Percentiles rank a stretch among this genome's conserved stretches.
Conservation (phyloP, 768 basidiomycete species). For the Suillus cothurnatus region DNA sequence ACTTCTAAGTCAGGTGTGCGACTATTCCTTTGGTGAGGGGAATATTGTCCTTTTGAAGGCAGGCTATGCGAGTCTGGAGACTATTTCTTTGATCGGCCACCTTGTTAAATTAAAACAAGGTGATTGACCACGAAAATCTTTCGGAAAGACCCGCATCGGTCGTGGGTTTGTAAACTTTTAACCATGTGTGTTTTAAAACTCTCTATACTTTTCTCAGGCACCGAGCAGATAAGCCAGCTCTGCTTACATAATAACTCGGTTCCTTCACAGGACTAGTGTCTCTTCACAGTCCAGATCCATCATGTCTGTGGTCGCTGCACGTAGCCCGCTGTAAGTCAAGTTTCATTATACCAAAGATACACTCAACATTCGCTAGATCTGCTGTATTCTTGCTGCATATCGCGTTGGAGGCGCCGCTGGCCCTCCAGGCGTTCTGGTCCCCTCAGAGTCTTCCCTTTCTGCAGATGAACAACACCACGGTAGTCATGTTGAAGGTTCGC, state of each 20-base stretch:
- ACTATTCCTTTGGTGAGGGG: neutral
- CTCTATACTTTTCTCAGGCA: neutral
- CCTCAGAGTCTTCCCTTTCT: constrained; percentile 69
- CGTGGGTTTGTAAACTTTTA: neutral
- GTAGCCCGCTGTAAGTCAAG: constrained; percentile 44
- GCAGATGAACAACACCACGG: constrained; percentile 79
- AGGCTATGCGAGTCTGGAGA: neutral
- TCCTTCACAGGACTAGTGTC: neutral
- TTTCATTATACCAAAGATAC: neutral
- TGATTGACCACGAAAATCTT: constrained; percentile 1
- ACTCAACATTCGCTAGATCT: constrained; percentile 42
- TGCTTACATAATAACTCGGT: constrained; percentile 10
- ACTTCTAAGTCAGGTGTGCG: neutral
- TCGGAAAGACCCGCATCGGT: constrained; percentile 1
- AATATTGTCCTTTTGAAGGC: neutral
- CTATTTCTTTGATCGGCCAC: neutral
- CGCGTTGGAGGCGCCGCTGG: constrained; percentile 76
- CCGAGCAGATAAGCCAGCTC: neutral
- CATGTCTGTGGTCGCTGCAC: constrained; percentile 26
- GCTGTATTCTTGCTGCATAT: constrained; percentile 77
- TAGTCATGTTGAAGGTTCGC: constrained; percentile 75
- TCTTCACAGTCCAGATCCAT: constrained; percentile 1
- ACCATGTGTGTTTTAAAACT: neutral
- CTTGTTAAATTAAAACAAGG: neutral
- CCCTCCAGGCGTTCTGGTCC: constrained; percentile 72